Evolutionary conservation across 305 asterid genomes (phyloP), one percentile per base, ranked within the genome.

Genomic region (Fraxinus greggii): DNA sequence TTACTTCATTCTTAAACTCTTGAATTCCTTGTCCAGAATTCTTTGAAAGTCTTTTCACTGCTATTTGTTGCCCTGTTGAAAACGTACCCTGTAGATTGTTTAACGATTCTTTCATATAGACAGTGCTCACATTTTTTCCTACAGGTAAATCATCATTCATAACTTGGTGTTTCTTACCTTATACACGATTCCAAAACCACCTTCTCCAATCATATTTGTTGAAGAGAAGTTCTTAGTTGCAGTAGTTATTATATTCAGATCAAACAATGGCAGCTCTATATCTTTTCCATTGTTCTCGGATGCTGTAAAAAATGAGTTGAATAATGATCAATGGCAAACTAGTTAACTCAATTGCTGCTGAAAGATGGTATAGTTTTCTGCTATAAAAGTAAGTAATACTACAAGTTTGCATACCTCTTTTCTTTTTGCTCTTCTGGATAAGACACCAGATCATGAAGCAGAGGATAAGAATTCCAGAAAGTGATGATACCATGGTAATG

Each of bases 1-100:
- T 63, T 63, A 63, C 72, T 63, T 63, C 72, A 24, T 63, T 63
- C 72, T 63, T 63, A 56, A 63, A 63, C 72, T 63, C 72, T 63
- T 63, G 72, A 24, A 63, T 24, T 23, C 72, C 72, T 63, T 63
- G 72, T 63, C 72, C 72, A 63, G 72, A 63, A 63, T 63, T 63
- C 32, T 63, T 63, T 10, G 72, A 63, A 42, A 81, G 72, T 12
- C 81, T 21, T 59, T 63, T 63, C 15, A 63, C 32, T 8, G 72
- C 33, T 2, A 63, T 33, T 63, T 63, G 31, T 23, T 63, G 17
- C 72, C 72, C 32, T 8, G 72, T 63, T 23, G 72, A 10, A 23
- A 63, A 63, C 5, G 72, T 63, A 21, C 72, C 72, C 72, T 63
- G 32, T 63, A 24, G 31, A 63, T 63, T 24, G 32, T 24, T 63